phyloP scores from a whole-genome alignment of 768 basidiomycete genomes.

The Dictyophora rubrovolvata region DNA sequence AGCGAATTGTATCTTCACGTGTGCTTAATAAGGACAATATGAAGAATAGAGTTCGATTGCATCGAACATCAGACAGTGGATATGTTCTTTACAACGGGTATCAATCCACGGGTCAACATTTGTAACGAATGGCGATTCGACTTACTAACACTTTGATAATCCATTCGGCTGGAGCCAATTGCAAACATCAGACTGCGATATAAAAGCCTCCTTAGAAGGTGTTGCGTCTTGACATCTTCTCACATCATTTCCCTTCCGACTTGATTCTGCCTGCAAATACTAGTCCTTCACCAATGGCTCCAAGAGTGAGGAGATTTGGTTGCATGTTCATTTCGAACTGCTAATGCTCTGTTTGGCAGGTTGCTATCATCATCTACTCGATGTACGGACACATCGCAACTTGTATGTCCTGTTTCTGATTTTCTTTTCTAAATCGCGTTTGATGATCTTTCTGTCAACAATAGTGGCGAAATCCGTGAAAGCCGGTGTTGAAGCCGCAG shows the following conservation, averaged over 20 bases:
- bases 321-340: neutral
- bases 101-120: no score
- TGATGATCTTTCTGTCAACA: neutral
- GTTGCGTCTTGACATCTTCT: neutral
- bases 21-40: no score
- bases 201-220: no score
- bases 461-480: constrained; percentile 53
- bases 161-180: no score
- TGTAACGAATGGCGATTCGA: no score
- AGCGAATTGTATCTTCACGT: no score
- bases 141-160: no score
- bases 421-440: neutral
- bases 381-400: constrained; percentile 66
- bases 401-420: constrained; percentile 29
- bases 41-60: no score
- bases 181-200: no score
- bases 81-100: no score
- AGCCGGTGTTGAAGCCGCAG: constrained; percentile 30
- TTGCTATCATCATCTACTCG: constrained; percentile 41
- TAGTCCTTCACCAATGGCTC: neutral
- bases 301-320: neutral
- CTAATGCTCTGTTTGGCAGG: neutral
- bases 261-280: neutral
- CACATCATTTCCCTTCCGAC: neutral
- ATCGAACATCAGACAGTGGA: no score